Evolutionary conservation across 176 grass and related monocot species (phyloP), one percentile per base, ranked within the genome.

Genomic region (Cenchrus americanus): DNA sequence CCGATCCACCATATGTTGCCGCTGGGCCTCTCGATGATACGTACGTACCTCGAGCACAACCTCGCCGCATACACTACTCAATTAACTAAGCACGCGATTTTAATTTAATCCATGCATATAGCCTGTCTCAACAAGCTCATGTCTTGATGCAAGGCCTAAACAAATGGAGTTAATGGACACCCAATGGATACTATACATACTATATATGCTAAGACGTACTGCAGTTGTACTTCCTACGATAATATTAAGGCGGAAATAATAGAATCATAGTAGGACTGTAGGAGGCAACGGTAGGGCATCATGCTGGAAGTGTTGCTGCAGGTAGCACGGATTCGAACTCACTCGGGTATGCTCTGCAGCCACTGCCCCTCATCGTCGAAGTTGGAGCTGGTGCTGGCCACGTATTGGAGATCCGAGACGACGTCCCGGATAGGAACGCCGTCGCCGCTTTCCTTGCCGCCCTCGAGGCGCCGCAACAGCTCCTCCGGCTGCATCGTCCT

Each of bases 341-440:
- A 90, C 88, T 96, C 94, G 22, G 86, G 90, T 72, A 96, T 96
- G 76, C 32, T 92, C 21, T 90, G 86, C 86, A 93, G 84, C 34
- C 94, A 93, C 14, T 88, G 91, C 47, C 48, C 86, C 19, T 53
- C 86, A 19, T 53, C 73, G 0, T 44, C 78, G 59, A 78, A 87
- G 42, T 55, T 59, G 78, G 50, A 81, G 82, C 40, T 52, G 79
- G 40, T 79, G 80, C 49, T 83, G 27, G 21, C 66, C 82, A 85
- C 80, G 69, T 80, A 68, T n/a, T 91, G 69, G 2, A 95, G 88
- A 82, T 88, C 88, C 17, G 85, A 87, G 24, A 91, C 7, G 17
- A 76, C 85, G 34, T 82, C 68, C 30, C 80, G 66, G 13, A 53
- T 49, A 0, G 86, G 68, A 18, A 46, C 41, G 23, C 77, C 92